Conservation (phyloP, 1,139 yeast species). For the Saccharomyces hybrid region DNA sequence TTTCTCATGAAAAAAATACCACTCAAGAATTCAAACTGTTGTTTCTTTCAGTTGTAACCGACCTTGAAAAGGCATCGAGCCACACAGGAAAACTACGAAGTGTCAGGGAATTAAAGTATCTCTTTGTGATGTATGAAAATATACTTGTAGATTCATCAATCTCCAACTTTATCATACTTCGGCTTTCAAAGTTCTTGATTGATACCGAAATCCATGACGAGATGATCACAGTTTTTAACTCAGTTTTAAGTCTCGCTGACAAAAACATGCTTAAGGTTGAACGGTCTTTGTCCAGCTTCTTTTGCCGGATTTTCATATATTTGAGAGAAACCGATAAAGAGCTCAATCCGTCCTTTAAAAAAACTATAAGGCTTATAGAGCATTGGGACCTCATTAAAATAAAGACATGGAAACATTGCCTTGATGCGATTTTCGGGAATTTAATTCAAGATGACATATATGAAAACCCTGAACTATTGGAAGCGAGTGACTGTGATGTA, state of each 20-base stretch:
- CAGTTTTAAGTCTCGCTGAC: not conserved
- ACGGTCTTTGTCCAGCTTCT: not conserved
- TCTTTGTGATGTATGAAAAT: slow-evolving; percentile 15
- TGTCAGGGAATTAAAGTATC: slow-evolving; percentile 14
- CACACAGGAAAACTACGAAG: slow-evolving; percentile 7
- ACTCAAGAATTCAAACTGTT: slow-evolving; percentile 12
- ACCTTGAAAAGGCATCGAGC: slow-evolving; percentile 11
- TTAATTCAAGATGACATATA: not conserved
- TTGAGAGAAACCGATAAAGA: not conserved
- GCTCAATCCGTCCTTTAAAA: not conserved
- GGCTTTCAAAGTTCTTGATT: slow-evolving; percentile 1
- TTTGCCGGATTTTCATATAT: not conserved
- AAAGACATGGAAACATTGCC: not conserved
- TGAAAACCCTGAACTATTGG: not conserved
- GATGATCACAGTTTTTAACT: not conserved
- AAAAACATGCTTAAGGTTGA: not conserved
- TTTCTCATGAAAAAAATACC: slow-evolving; percentile 1
- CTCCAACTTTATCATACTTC: not conserved
- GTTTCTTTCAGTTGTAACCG: slow-evolving; percentile 16
- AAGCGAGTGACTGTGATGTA: not conserved
- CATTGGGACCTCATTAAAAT: not conserved
- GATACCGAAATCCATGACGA: not conserved
- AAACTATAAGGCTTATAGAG: not conserved
- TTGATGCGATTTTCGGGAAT: not conserved
- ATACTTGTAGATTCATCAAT: slow-evolving; percentile 1